phyloP scores from a whole-genome alignment of 768 basidiomycete genomes.

The Hemileccinum impolitum region DNA sequence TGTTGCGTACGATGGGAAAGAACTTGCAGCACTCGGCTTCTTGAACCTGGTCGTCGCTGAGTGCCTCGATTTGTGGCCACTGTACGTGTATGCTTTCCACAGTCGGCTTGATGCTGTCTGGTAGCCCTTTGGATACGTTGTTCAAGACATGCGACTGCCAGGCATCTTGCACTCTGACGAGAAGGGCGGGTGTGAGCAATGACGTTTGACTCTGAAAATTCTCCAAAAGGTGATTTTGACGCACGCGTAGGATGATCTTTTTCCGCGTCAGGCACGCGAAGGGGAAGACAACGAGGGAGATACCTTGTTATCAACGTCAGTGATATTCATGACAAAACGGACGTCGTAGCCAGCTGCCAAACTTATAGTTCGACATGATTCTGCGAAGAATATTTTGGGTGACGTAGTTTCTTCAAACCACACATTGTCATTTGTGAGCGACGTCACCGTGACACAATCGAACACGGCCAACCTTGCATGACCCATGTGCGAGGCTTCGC shows the following conservation, averaged over 20 bases:
- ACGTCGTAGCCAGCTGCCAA: conserved; percentile 98
- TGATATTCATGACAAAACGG: conserved; percentile 99
- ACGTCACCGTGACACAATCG: background rate
- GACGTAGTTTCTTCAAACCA: conserved; percentile 71
- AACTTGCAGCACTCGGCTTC: conserved; percentile 71
- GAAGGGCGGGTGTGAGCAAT: conserved; percentile 52
- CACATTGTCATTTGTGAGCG: background rate
- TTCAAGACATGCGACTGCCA: conserved; percentile 65
- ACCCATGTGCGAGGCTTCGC: conserved; percentile 98
- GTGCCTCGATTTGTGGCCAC: conserved; percentile 56
- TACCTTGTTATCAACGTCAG: conserved; percentile 99
- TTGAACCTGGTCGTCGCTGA: conserved; percentile 56
- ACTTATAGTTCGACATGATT: conserved; percentile 90
- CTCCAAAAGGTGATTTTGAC: conserved; percentile 72
- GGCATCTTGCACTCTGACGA: conserved; percentile 54
- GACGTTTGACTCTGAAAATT: conserved; percentile 54
- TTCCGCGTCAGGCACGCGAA: conserved; percentile 3
- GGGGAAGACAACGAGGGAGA: conserved; percentile 9
- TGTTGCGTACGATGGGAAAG: conserved; percentile 8
- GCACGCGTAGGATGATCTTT: conserved; percentile 90
- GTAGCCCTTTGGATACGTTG: conserved; percentile 63
- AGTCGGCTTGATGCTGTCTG: conserved; percentile 43
- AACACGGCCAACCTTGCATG: conserved; percentile 73
- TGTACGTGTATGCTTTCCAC: conserved; percentile 46
- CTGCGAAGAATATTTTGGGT: conserved; percentile 38